A percentile compares a stretch with the other conserved stretches of the same genome.
phyloP scores from a whole-genome alignment of 345 rosid species.

The Pugionium cornutum region DNA sequence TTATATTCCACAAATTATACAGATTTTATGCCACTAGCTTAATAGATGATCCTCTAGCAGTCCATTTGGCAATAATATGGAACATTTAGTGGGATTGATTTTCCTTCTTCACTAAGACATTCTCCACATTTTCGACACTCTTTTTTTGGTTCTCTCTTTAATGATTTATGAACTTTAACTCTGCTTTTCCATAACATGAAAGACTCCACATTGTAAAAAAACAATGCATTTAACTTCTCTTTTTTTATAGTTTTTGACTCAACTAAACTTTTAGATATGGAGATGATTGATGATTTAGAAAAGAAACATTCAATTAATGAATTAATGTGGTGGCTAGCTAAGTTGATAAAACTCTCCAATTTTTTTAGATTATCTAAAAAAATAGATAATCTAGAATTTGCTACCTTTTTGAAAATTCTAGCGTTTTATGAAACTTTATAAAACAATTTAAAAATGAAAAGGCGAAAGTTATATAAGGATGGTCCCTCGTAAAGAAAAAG shows the following conservation, averaged over 20 bases:
- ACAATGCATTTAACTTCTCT: constrained; percentile 21
- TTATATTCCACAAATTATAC: constrained; percentile 3
- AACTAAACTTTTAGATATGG: constrained; percentile 21
- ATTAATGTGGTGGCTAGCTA: constrained; percentile 24
- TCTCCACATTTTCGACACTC: constrained; percentile 30
- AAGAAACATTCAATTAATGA: constrained; percentile 10
- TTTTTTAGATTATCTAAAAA: constrained; percentile 32
- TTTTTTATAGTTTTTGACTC: constrained; percentile 27
- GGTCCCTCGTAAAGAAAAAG: constrained; percentile 14
- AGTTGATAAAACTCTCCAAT: constrained; percentile 27
- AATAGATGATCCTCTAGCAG: constrained; percentile 16
- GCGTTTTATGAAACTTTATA: constrained; percentile 12
- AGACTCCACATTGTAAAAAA: constrained; percentile 24
- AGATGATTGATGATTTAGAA: constrained; percentile 20
- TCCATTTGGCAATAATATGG: constrained; percentile 17
- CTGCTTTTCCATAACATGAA: constrained; percentile 26
- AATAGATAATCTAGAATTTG: background rate
- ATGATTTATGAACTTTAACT: constrained; percentile 38
- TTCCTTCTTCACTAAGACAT: constrained; percentile 45
- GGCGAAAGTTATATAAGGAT: constrained; percentile 5
- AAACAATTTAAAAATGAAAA: constrained; percentile 11
- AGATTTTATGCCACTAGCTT: constrained; percentile 1
- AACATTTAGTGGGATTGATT: constrained; percentile 36
- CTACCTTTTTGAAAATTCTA: background rate
- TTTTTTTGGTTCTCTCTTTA: constrained; percentile 29